phyloP scores from a whole-genome alignment of 352 stramenopile species.

The Phytophthora pluvialis region DNA sequence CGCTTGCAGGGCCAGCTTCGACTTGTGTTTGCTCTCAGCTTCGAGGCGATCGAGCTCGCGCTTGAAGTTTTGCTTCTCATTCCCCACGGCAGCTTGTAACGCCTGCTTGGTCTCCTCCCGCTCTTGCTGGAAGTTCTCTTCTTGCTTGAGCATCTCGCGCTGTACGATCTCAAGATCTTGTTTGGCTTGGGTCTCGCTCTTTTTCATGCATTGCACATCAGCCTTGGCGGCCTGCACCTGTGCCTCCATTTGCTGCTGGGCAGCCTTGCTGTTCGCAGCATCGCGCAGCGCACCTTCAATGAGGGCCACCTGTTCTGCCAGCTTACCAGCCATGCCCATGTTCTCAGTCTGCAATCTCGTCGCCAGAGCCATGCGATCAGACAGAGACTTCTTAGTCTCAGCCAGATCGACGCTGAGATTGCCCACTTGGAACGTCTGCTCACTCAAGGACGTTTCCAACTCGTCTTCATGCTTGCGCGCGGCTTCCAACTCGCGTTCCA shows the following conservation, averaged over 20 bases:
- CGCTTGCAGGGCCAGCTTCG: conserved; percentile 80
- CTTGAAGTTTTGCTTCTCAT: conserved; percentile 48
- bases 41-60: conserved; percentile 73
- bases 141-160: conserved; percentile 45
- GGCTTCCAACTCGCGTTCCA: conserved; percentile 47
- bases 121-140: conserved; percentile 38
- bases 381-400: conserved; percentile 86
- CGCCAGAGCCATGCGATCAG: conserved; percentile 80
- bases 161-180: conserved; percentile 64
- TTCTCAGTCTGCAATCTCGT: conserved; percentile 87
- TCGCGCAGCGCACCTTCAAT: conserved; percentile 77
- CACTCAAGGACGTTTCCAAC: conserved; percentile 53
- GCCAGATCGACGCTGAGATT: conserved; percentile 77
- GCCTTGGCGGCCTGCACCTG: conserved; percentile 64
- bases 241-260: conserved; percentile 51
- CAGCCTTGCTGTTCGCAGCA: conserved; percentile 46
- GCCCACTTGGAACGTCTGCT: conserved; percentile 65
- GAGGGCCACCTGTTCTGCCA: conserved; percentile 77
- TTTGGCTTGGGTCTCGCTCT: conserved; percentile 25
- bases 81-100: conserved; percentile 51
- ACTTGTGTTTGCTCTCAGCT: conserved; percentile 85
- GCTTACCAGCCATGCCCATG: conserved; percentile 80
- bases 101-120: conserved; percentile 39
- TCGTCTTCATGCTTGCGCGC: conserved; percentile 48
- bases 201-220: conserved; percentile 59